A percentile compares a stretch with the other conserved stretches of the same genome.
phyloP scores from a whole-genome alignment of 148 eudicot genomes.

The Amaranthus palmeri region DNA sequence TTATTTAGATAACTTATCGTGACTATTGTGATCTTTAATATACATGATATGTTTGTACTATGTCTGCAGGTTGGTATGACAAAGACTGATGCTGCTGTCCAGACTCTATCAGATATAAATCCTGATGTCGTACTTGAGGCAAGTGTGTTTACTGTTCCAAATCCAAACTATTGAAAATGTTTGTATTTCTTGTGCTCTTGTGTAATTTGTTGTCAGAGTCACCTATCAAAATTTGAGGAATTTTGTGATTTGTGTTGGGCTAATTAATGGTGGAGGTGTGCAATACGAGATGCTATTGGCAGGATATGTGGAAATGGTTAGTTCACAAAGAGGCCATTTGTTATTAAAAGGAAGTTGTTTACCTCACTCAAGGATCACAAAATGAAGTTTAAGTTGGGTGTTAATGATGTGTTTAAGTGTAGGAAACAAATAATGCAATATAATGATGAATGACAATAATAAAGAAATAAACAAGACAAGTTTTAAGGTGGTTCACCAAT shows the following conservation, averaged over 20 bases:
- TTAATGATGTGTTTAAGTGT: too few species aligned
- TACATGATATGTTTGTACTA: background rate
- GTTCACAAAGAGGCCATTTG: too few species aligned
- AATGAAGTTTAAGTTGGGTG: too few species aligned
- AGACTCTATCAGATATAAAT: constrained; percentile 88
- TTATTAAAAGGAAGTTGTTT: too few species aligned
- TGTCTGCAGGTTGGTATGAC: constrained; percentile 86
- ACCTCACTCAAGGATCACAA: too few species aligned
- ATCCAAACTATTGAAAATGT: background rate
- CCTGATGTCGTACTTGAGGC: constrained; percentile 99
- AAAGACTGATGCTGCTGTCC: constrained; percentile 98
- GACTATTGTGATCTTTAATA: background rate
- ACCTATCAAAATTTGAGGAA: background rate
- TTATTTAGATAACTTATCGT: background rate
- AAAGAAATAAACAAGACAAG: too few species aligned
- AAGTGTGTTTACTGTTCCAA: constrained; percentile 11
- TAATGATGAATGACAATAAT: too few species aligned
- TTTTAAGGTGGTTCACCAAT: too few species aligned
- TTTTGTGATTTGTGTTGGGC: background rate
- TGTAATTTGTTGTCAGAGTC: background rate
- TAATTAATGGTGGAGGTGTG: background rate
- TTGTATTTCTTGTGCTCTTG: background rate
- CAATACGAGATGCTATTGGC: background rate
- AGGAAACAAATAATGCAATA: too few species aligned
- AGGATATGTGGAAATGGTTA: background rate